Conservation (phyloP, 2,329 filamentous ascomycete species). For the Aspergillus sp. region DNA sequence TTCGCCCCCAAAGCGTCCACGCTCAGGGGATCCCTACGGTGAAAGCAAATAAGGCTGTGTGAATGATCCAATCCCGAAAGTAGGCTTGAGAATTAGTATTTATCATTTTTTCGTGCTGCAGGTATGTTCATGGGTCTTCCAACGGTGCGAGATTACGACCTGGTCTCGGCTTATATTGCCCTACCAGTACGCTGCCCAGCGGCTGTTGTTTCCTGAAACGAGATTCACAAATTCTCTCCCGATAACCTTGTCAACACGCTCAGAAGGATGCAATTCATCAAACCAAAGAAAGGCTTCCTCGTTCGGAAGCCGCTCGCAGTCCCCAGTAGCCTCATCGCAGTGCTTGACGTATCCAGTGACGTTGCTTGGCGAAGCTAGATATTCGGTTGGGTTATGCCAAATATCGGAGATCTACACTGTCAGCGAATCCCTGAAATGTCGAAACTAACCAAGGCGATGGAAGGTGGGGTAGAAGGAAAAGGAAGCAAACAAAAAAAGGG, state of each 20-base stretch:
- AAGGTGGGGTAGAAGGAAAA: neutral
- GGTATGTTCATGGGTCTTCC: neutral
- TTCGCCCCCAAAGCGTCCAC: neutral
- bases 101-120: neutral
- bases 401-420: slow-evolving; percentile 53
- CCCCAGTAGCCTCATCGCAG: slow-evolving; percentile 47
- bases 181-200: slow-evolving; percentile 29
- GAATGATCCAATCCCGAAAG: too few relatives aligned
- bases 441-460: neutral
- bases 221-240: slow-evolving; percentile 58
- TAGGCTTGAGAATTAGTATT: too few relatives aligned
- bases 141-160: neutral
- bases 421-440: neutral
- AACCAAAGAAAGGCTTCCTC: slow-evolving; percentile 69
- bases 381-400: slow-evolving; percentile 58
- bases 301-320: slow-evolving; percentile 30
- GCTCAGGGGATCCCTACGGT: neutral
- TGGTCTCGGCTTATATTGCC: neutral
- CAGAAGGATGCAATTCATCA: slow-evolving; percentile 71
- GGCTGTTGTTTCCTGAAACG: slow-evolving; percentile 45
- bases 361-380: slow-evolving; percentile 63
- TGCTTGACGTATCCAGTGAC: slow-evolving; percentile 59
- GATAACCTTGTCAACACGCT: slow-evolving; percentile 60
- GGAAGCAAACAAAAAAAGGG: neutral
- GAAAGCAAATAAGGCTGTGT: neutral